Percentiles rank a stretch among this genome's conserved stretches.
phyloP scores from a whole-genome alignment of 495 filamentous ascomycete genomes.

The Aspergillus wentii region DNA sequence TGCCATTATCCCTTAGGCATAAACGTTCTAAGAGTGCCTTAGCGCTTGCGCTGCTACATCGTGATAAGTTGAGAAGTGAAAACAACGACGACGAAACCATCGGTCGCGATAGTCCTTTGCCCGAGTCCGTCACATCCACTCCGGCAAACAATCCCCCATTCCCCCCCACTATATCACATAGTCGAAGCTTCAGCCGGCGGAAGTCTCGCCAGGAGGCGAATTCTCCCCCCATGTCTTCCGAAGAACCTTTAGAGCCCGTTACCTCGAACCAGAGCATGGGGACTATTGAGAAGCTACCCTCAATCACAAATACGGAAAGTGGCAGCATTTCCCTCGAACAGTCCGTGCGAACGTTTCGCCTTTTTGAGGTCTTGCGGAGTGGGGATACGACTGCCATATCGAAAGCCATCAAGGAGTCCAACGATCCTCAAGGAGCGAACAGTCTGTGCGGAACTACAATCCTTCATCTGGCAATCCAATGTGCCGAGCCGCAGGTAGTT shows the following conservation, averaged over 20 bases:
- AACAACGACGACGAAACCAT: slow-evolving; percentile 25
- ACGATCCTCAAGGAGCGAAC: slow-evolving; percentile 36
- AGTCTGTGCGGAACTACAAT: slow-evolving; percentile 76
- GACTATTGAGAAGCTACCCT: slow-evolving; percentile 28
- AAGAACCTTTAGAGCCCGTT: slow-evolving; percentile 21
- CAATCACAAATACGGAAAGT: slow-evolving; percentile 24
- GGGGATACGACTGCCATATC: slow-evolving; percentile 89
- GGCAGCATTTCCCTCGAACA: slow-evolving; percentile 70
- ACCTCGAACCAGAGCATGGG: slow-evolving; percentile 23
- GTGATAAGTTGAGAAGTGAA: slow-evolving; percentile 42
- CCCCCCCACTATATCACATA: slow-evolving; percentile 15
- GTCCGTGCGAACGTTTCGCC: slow-evolving; percentile 86
- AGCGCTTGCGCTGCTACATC: slow-evolving; percentile 47
- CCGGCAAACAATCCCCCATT: slow-evolving; percentile 20
- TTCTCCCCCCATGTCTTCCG: slow-evolving; percentile 18
- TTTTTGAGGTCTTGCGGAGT: slow-evolving; percentile 86
- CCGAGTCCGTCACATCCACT: slow-evolving; percentile 23
- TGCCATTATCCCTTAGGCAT: slow-evolving; percentile 32
- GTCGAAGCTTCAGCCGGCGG: slow-evolving; percentile 28
- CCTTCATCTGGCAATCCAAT: slow-evolving; percentile 93
- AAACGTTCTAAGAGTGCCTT: slow-evolving; percentile 51
- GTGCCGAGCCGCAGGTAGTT: slow-evolving; percentile 91
- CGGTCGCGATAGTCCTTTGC: slow-evolving; percentile 13
- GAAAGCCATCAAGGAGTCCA: slow-evolving; percentile 74
- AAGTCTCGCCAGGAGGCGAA: slow-evolving; percentile 22